Conservation (phyloP, 1,284 basidiomycete genomes). For the Mycosarcoma maydis region DNA sequence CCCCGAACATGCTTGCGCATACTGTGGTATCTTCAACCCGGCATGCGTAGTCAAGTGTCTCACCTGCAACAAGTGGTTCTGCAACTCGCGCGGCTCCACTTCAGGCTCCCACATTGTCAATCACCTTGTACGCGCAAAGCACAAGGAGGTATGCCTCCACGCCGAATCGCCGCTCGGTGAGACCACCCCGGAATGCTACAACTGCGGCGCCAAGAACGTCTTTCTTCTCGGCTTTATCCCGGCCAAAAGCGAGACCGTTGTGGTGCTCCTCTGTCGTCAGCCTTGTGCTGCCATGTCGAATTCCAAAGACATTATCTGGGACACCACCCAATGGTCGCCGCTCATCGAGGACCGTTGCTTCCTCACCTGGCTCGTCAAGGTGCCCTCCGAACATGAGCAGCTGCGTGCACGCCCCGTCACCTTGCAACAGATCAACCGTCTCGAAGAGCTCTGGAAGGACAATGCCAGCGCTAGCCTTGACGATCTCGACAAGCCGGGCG, state of each 20-base stretch:
- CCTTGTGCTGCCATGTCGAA: conserved; percentile 88
- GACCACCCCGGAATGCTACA: conserved; percentile 93
- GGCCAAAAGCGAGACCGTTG: conserved; percentile 97
- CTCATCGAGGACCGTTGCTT: conserved; percentile 98
- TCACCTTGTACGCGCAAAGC: conserved; percentile 97
- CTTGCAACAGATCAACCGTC: conserved; percentile 92
- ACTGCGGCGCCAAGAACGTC: conserved; percentile 99
- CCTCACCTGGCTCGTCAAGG: conserved; percentile 97
- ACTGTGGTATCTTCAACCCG: conserved; percentile 98
- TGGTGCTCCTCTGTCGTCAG: conserved; percentile 98
- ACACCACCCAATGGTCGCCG: conserved; percentile 95
- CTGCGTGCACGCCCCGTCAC: conserved; percentile 94
- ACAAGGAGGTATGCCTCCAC: conserved; percentile 97
- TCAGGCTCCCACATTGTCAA: conserved; percentile 96
- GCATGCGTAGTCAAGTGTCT: conserved; percentile 97
- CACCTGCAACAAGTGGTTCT: conserved; percentile 93
- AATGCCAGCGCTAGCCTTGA: conserved; percentile 92
- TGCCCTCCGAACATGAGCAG: conserved; percentile 93
- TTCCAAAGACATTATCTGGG: conserved; percentile 98
- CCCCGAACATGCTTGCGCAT: conserved; percentile 68
- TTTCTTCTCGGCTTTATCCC: conserved; percentile 99
- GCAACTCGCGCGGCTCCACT: conserved; percentile 98
- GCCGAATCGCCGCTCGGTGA: conserved; percentile 94
- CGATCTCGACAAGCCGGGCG: conserved; percentile 89
- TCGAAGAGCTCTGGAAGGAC: conserved; percentile 98